Percentiles rank a stretch among this genome's conserved stretches.
These are phyloP conservation scores for Dioszegia crocea DNA, from an alignment of 768 basidiomycete species.

Conservation along the genomic window DNA sequence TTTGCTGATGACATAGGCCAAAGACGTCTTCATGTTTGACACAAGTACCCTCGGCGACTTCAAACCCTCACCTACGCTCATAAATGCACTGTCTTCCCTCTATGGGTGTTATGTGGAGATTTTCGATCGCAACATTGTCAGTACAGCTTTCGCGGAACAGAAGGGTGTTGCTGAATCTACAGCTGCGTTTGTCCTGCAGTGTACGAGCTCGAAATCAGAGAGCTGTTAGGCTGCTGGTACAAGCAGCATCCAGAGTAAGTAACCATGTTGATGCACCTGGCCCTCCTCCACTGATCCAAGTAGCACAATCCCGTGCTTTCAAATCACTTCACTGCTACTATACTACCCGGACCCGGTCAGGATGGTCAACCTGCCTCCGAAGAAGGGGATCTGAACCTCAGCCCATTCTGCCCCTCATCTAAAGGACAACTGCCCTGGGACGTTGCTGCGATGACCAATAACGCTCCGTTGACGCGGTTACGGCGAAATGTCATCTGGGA, in stretches of 20 bases:
- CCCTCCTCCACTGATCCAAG: background rate
- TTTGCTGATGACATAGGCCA: too few species aligned
- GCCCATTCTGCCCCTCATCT: background rate
- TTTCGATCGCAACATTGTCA: background rate
- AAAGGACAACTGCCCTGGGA: slow-evolving; percentile 1
- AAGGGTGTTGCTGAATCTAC: background rate
- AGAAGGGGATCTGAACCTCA: background rate
- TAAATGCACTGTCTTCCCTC: background rate
- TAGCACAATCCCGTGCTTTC: background rate
- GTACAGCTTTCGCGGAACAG: background rate
- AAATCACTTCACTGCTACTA: background rate
- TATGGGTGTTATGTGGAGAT: background rate
- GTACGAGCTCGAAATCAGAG: background rate
- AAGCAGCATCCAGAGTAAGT: background rate
- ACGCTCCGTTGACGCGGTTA: background rate
- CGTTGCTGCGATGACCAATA: background rate
- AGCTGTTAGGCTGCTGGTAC: too few species aligned
- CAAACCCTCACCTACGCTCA: background rate
- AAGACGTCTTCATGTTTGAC: background rate
- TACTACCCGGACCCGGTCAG: background rate
- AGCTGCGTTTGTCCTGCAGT: background rate
- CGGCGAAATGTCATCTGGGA: background rate
- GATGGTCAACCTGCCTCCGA: background rate
- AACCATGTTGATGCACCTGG: too few species aligned
- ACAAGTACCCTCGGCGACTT: background rate